These are phyloP conservation scores for Candida loeiensis DNA, from an alignment of 805 yeast genomes.

Conservation along the genomic window DNA sequence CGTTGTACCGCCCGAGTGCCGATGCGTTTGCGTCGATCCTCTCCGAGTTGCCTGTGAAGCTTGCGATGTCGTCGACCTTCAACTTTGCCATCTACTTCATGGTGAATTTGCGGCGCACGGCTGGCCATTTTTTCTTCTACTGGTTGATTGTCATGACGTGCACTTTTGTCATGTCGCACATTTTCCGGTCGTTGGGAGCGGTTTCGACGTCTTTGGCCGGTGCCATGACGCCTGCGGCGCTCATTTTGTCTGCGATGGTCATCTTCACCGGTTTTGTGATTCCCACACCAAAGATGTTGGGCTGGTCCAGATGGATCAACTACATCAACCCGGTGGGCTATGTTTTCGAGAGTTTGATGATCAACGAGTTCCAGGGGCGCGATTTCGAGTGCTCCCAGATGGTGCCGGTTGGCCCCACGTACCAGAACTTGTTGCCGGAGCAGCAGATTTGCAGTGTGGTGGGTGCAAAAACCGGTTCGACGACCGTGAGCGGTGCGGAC, in stretches of 20 bases:
- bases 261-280: slow-evolving; percentile 50
- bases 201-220: slow-evolving; percentile 38
- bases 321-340: slow-evolving; percentile 42
- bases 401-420: slow-evolving; percentile 45
- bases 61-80: slow-evolving; percentile 42
- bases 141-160: slow-evolving; percentile 40
- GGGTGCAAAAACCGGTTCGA: slow-evolving; percentile 22
- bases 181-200: slow-evolving; percentile 41
- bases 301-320: slow-evolving; percentile 56
- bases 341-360: slow-evolving; percentile 50
- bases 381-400: slow-evolving; percentile 44
- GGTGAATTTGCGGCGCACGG: slow-evolving; percentile 48
- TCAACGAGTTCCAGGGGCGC: slow-evolving; percentile 52
- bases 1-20: slow-evolving; percentile 58
- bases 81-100: slow-evolving; percentile 51
- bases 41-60: slow-evolving; percentile 55
- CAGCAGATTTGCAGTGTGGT: slow-evolving; percentile 31
- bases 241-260: slow-evolving; percentile 49
- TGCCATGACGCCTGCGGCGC: slow-evolving; percentile 45
- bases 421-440: slow-evolving; percentile 29
- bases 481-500: slow-evolving; percentile 23
- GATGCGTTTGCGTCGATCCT: slow-evolving; percentile 61
- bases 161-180: slow-evolving; percentile 52
- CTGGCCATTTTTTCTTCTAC: slow-evolving; percentile 55
- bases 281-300: slow-evolving; percentile 43